Base-by-base conservation (phyloP, 75 land plant genomes). In the Selaginella moellendorffii region DNA sequence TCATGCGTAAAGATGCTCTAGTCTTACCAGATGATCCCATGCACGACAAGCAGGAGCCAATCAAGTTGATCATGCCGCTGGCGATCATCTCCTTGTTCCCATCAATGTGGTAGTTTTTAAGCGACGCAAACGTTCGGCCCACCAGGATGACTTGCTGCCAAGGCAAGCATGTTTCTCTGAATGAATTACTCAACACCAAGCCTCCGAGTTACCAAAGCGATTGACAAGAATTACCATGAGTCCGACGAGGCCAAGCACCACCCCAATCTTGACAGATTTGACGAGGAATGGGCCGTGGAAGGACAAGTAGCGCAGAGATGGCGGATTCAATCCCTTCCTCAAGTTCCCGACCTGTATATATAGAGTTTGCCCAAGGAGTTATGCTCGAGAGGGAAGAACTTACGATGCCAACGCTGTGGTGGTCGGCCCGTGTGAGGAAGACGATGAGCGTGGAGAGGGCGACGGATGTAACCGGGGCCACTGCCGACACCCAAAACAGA, bases 301-400 rank as follows among this genome's bases (percentile, higher is more conserved):
- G 36, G 42, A 64, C 2, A 82, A 63, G 2, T 66, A 52, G 0
- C 60, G 2, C 2, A 78, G 63, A 18, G 89, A 82, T 0, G 64
- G 21, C 2, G 81, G 83, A 63, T 82, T 82, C 0, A 85, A 14
- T 51, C 85, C 83, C 67, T 76, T 83, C 18, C 72, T 71, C 63
- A 82, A 54, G 22, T 53, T 31, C 26, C 89, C 89, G n/a, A 85
- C 85, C 88, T 85, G 77, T 31, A 14, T 5, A 36, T 36, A 36
- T 36, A 36, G 5, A 14, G 14, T 36, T 36, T 36, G 5, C 46
- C 5, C 14, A 5, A 14, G 5, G 5, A 36, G 14, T 36, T 5
- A 36, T 5, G 14, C 46, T 5, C n/a, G n/a, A 56, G 21, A 56
- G 8, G 24, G n/a, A n/a, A n/a, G n/a, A n/a, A n/a, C 59, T 56